phyloP scores from a whole-genome alignment of 225 moss, liverwort and hornwort species.

The Marchantia paleacea region DNA sequence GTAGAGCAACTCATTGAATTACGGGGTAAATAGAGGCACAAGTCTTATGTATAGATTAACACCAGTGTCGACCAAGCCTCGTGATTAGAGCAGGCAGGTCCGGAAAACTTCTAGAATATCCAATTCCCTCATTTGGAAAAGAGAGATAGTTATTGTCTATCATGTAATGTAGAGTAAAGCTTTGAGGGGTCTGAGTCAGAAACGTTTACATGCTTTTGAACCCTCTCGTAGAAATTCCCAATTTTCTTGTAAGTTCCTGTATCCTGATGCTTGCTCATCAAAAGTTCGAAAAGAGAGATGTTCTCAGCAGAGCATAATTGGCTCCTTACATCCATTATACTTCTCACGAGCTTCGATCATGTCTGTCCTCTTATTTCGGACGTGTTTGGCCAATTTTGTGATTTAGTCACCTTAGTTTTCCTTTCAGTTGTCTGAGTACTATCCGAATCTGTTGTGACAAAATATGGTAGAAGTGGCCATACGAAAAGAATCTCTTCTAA shows the following conservation, averaged over 20 bases:
- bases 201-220: background rate
- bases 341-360: too few relatives aligned
- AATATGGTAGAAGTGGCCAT: too few relatives aligned
- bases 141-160: background rate
- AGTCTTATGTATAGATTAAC: background rate
- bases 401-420: too few relatives aligned
- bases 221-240: background rate
- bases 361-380: too few relatives aligned
- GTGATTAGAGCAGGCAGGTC: slow-evolving; percentile 10
- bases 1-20: slow-evolving; percentile 84
- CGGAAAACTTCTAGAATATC: background rate
- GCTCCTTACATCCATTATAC: background rate
- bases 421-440: too few relatives aligned
- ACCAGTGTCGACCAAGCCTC: background rate
- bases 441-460: too few relatives aligned
- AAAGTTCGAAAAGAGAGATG: background rate
- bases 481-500: too few relatives aligned
- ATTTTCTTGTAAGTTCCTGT: background rate
- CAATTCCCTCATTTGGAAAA: background rate
- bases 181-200: background rate
- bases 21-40: slow-evolving; percentile 33
- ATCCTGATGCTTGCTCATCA: background rate
- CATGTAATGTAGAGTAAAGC: slow-evolving; percentile 3
- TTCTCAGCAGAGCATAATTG: background rate
- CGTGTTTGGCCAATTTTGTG: too few relatives aligned